Conservation (phyloP, 352 stramenopile genomes). For the Halophytophthora polymorphica region DNA sequence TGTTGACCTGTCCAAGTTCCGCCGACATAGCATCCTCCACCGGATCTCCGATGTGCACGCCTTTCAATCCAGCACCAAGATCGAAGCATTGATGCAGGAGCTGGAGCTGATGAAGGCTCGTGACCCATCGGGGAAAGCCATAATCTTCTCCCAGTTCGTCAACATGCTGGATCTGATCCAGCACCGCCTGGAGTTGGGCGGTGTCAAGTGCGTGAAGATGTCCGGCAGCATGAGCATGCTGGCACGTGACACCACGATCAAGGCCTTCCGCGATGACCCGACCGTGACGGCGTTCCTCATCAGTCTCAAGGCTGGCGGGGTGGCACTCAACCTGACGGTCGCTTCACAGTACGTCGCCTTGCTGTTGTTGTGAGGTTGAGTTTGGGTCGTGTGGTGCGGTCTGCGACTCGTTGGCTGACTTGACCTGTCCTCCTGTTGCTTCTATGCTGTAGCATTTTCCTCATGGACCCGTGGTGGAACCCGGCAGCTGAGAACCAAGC, state of each 20-base stretch:
- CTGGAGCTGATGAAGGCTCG: conserved; percentile 91
- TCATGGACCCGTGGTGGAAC: conserved; percentile 99
- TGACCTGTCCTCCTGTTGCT: conserved; percentile 8
- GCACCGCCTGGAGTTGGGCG: conserved; percentile 90
- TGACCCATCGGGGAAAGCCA: conserved; percentile 95
- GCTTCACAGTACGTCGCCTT: conserved; percentile 88
- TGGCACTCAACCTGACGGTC: conserved; percentile 98
- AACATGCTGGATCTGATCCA: conserved; percentile 99
- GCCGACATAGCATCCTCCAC: conserved; percentile 71
- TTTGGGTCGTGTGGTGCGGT: neutral
- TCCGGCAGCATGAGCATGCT: conserved; percentile 90
- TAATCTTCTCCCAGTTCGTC: conserved; percentile 99
- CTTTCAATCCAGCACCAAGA: conserved; percentile 94
- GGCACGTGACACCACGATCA: conserved; percentile 76
- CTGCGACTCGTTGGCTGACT: conserved; percentile 7
- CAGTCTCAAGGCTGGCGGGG: conserved; percentile 97
- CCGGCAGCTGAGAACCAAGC: conserved; percentile 93
- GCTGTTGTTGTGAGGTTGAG: neutral
- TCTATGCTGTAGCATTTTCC: conserved; percentile 82
- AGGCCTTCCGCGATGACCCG: conserved; percentile 87
- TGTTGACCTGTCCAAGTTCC: conserved; percentile 60
- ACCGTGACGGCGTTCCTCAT: conserved; percentile 96
- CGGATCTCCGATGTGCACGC: conserved; percentile 56
- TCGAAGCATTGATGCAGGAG: conserved; percentile 97
- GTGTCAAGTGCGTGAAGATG: conserved; percentile 89